These are phyloP conservation scores for Aspergillus alliaceus DNA, from an alignment of 2,329 filamentous ascomycete genomes.

Conservation along the genomic window DNA sequence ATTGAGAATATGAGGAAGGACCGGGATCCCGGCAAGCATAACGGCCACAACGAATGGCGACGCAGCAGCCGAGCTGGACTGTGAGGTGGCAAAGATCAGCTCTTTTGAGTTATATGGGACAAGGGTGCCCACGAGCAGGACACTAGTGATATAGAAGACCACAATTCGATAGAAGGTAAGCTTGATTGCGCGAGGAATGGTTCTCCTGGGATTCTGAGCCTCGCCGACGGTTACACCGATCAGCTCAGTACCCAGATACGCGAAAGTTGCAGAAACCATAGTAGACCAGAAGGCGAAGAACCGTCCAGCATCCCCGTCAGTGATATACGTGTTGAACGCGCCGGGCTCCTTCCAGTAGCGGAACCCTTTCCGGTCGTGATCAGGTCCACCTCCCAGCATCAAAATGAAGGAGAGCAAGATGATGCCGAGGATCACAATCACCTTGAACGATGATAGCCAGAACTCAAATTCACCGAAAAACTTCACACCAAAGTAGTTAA, in stretches of 20 bases:
- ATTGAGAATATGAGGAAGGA: constrained; percentile 69
- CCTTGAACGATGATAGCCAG: constrained; percentile 64
- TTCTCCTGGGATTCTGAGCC: constrained; percentile 75
- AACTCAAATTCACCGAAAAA: constrained; percentile 70
- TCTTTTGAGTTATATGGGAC: constrained; percentile 68
- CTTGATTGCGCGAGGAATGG: constrained; percentile 74
- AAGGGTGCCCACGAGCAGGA: constrained; percentile 73
- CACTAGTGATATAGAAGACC: constrained; percentile 74
- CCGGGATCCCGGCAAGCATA: constrained; percentile 60
- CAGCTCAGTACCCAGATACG: constrained; percentile 74
- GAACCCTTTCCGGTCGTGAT: constrained; percentile 63
- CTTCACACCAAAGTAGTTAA: constrained; percentile 70
- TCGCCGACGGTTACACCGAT: constrained; percentile 78
- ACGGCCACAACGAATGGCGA: constrained; percentile 78
- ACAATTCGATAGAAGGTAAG: constrained; percentile 80
- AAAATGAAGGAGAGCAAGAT: constrained; percentile 66
- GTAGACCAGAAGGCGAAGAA: constrained; percentile 69
- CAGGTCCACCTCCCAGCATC: constrained; percentile 64
- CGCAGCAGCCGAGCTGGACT: constrained; percentile 57
- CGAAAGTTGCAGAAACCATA: constrained; percentile 75
- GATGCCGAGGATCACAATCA: constrained; percentile 64
- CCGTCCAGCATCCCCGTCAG: constrained; percentile 47
- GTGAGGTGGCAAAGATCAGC: constrained; percentile 53
- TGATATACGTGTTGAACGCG: constrained; percentile 54
- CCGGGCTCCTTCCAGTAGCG: constrained; percentile 66